Base-by-base conservation (phyloP, 176 grass and related monocot species). In the Leersia perrieri region DNA sequence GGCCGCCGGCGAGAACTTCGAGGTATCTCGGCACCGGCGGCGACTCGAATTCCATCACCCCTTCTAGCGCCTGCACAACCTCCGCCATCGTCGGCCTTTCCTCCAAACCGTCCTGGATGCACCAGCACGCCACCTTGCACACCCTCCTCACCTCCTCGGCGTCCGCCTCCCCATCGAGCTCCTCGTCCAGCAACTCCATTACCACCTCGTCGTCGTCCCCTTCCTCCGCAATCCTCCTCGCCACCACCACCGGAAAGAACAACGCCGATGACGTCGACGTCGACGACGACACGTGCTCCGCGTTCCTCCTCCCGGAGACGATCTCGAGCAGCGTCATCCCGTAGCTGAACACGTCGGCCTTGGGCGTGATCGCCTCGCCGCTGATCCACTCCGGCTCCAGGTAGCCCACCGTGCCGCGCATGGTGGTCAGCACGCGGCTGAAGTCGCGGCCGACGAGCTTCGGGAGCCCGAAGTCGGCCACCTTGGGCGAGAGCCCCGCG, bases 91-190 rank as follows among this genome's bases (percentile, higher is more conserved):
- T 64, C 22, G 86, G 90, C 23, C 90, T 42, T 2, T 14, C 22
- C 30, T 67, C 62, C 8, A 85, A 77, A 23, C 39, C 42, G 31
- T 44, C 26, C 72, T 89, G 86, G 60, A 92, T 74, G 61, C 90
- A 92, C 86, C 86, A 92, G 61, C 83, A 79, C 45, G 86, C 82
- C 39, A 89, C 79, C 74, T 89, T 89, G 58, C 85, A 83, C 60
- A 65, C 68, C 44, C 78, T 70, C 33, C 44, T 67, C 42, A 83
- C 5, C 82, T 89, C 74, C 23, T 84, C 70, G 7, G 22, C 38
- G 62, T 77, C 29, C 4, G 38, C 73, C 33, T 72, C 74, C 18
- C 70, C 68, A 34, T 63, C 60, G 7, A 86, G 72, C 11, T 67
- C 70, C n/a, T 13, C 4, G 49, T 86, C 90, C 10, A 89, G n/a